Percentiles rank a stretch among this genome's conserved stretches.
phyloP scores from a whole-genome alignment of 2,329 filamentous ascomycete genomes.

The Fusarium fujikuroi region DNA sequence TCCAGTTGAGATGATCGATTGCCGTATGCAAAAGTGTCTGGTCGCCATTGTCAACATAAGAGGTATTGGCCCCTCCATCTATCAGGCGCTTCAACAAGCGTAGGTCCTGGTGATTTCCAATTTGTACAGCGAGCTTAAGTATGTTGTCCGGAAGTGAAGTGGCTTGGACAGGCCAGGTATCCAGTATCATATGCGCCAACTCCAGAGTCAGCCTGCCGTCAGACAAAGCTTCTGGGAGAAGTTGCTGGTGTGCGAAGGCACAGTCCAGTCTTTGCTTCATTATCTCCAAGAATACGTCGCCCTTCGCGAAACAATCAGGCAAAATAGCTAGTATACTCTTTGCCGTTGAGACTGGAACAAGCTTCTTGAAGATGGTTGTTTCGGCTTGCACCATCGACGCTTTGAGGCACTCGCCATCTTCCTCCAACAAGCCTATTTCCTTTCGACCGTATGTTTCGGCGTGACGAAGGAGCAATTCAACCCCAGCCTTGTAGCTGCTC shows the following conservation, averaged over 20 bases:
- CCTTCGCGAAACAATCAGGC: not conserved
- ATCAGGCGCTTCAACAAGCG: not conserved
- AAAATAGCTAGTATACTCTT: not conserved
- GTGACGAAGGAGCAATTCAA: not conserved
- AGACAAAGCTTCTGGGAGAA: rapidly evolving
- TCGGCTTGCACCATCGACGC: not conserved
- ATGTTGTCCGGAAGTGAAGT: not conserved
- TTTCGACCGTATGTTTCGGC: not conserved
- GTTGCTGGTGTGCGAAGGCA: not conserved
- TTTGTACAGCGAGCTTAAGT: not conserved
- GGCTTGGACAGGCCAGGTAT: not conserved
- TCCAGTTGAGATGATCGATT: not conserved
- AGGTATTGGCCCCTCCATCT: not conserved
- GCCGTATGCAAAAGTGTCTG: not conserved
- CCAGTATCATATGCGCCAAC: not conserved
- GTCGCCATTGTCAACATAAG: rapidly evolving
- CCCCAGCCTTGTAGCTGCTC: not conserved
- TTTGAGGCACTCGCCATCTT: not conserved
- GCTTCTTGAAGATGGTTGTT: not conserved
- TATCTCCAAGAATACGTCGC: rapidly evolving
- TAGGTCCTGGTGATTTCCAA: rapidly evolving
- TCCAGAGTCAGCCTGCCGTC: rapidly evolving
- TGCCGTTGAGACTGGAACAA: not conserved
- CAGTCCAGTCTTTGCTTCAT: not conserved
- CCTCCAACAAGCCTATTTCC: rapidly evolving